These are phyloP conservation scores for Hypoxylon sp. DNA, from an alignment of 2,329 filamentous ascomycete genomes.

Conservation along the genomic window DNA sequence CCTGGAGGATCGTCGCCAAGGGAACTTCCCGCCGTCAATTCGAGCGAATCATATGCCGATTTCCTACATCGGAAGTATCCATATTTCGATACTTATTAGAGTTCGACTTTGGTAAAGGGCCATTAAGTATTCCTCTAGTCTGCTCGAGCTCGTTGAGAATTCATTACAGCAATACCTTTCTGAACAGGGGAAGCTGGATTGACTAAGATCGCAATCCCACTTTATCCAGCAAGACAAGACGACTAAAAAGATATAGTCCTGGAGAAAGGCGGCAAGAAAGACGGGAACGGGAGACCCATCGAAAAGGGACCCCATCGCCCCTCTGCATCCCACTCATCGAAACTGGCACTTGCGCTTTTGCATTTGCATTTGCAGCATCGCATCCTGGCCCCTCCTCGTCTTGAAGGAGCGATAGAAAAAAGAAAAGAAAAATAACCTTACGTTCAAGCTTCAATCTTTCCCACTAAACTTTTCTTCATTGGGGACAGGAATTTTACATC, in stretches of 20 bases:
- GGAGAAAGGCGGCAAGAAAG: slow-evolving; percentile 23
- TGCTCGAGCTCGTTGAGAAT: slow-evolving; percentile 1
- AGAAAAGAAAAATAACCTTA: slow-evolving; percentile 13
- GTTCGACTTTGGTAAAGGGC: slow-evolving; percentile 8
- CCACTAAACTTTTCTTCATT: slow-evolving; percentile 4
- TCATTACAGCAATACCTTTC: slow-evolving; percentile 4
- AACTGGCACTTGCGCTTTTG: slow-evolving; percentile 25
- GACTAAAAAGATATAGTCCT: too few relatives aligned
- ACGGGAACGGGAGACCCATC: slow-evolving; percentile 36
- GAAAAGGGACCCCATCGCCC: slow-evolving; percentile 30
- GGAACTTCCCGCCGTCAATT: slow-evolving; percentile 15
- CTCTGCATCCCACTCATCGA: slow-evolving; percentile 31
- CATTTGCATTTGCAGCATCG: too few relatives aligned
- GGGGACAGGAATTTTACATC: neutral
- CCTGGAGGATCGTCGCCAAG: slow-evolving; percentile 12
- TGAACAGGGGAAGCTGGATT: neutral
- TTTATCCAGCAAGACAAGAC: slow-evolving; percentile 8
- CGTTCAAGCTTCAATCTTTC: too few relatives aligned
- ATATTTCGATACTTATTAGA: slow-evolving; percentile 17
- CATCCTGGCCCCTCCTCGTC: slow-evolving; percentile 16
- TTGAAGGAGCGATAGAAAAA: neutral
- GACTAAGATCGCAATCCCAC: slow-evolving; percentile 1
- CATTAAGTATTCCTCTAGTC: too few relatives aligned
- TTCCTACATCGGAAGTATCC: slow-evolving; percentile 1
- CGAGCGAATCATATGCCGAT: slow-evolving; percentile 20